Evolutionary conservation across 495 filamentous ascomycete species (phyloP).

Genomic region (Penicillium canariense): DNA sequence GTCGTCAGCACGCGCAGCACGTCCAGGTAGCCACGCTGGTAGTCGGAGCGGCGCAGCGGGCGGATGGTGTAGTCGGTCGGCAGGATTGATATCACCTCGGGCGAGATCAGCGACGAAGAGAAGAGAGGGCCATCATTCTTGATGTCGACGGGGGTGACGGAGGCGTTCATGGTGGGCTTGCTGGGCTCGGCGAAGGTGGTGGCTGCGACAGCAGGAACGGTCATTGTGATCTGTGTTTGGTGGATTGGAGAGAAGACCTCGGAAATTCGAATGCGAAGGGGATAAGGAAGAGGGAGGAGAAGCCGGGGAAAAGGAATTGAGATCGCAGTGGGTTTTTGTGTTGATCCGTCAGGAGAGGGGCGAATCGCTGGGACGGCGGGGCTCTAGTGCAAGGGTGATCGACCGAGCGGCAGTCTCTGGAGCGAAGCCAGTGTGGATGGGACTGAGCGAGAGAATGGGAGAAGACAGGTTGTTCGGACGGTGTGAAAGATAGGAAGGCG

Average conservation of each 20-base stretch:
- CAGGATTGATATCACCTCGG: slow-evolving; percentile 64
- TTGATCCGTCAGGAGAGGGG: slow-evolving; percentile 18
- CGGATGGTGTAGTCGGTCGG: slow-evolving; percentile 82
- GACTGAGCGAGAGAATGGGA: background rate
- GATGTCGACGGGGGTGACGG: slow-evolving; percentile 48
- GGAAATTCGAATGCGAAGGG: background rate
- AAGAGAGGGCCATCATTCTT: slow-evolving; percentile 64
- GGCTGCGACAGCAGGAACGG: slow-evolving; percentile 13
- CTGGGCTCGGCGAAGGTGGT: slow-evolving; percentile 14
- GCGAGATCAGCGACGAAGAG: slow-evolving; percentile 71
- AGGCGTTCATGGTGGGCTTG: slow-evolving; percentile 30
- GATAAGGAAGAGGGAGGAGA: background rate
- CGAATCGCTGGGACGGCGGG: slow-evolving; percentile 19
- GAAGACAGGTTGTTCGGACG: background rate
- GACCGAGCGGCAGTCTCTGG: background rate
- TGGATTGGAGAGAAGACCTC: background rate
- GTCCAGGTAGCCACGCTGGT: slow-evolving; percentile 73
- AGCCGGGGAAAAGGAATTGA: slow-evolving; percentile 1
- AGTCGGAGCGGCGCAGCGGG: slow-evolving; percentile 76
- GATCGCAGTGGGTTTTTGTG: slow-evolving; percentile 7
- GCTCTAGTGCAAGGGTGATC: slow-evolving; percentile 24
- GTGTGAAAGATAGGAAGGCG: background rate
- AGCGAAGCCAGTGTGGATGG: background rate
- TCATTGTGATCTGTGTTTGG: slow-evolving; percentile 12
- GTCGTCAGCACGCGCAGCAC: slow-evolving; percentile 87